Evolutionary conservation across 306 rosid genomes (phyloP).

Genomic region (Cicer pinnatifidum): DNA sequence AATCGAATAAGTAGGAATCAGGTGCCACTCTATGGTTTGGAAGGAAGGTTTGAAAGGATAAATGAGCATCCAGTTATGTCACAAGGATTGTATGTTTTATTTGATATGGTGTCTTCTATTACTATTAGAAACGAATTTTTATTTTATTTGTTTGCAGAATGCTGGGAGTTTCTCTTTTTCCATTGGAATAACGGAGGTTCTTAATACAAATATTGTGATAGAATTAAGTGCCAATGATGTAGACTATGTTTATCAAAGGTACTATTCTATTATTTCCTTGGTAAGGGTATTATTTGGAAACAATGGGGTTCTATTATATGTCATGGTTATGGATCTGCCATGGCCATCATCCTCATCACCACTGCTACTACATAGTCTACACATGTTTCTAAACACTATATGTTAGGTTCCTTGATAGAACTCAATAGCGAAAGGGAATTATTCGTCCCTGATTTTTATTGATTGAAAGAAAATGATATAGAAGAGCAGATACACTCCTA

Average conservation of each 20-base stretch:
- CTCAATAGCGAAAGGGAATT: too few relatives aligned
- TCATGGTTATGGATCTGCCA: slow-evolving; percentile 35
- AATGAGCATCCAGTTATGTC: slow-evolving; percentile 93
- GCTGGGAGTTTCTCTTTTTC: slow-evolving; percentile 92
- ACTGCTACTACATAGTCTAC: not conserved
- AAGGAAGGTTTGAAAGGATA: slow-evolving; percentile 91
- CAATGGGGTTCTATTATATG: slow-evolving; percentile 8
- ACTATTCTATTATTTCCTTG: slow-evolving; percentile 32
- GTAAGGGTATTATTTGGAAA: not conserved
- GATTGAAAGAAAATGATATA: too few relatives aligned
- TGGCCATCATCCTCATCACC: not conserved
- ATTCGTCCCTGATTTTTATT: too few relatives aligned
- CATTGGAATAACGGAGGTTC: slow-evolving; percentile 88
- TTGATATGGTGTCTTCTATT: slow-evolving; percentile 14
- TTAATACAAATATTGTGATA: slow-evolving; percentile 82
- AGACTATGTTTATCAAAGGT: slow-evolving; percentile 95
- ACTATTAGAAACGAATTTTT: slow-evolving; percentile 28
- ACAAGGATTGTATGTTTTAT: slow-evolving; percentile 43
- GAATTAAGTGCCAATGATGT: slow-evolving; percentile 93
- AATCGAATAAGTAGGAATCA: slow-evolving; percentile 76
- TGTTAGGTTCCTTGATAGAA: too few relatives aligned
- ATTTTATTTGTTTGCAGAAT: slow-evolving; percentile 57
- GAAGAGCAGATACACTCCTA: too few relatives aligned
- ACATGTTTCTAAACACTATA: slow-evolving; percentile 7
- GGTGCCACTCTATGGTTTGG: slow-evolving; percentile 79